Evolutionary conservation across 306 rosid species (phyloP).

Genomic region (Prunus mongolica): DNA sequence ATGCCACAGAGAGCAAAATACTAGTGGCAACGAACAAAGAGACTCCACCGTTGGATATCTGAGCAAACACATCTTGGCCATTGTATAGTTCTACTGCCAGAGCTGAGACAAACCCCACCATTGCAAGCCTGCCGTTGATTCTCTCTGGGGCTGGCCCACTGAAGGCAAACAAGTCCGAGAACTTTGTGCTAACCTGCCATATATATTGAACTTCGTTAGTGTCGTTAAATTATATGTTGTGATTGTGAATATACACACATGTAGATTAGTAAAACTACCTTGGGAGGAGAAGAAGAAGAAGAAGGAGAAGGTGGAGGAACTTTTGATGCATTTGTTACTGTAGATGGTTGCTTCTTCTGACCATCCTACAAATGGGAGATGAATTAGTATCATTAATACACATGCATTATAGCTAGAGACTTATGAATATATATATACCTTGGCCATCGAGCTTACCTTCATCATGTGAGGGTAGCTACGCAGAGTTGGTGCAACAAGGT

Average conservation of each 20-base stretch:
- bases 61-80: slow-evolving; percentile 60
- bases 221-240: too few relatives aligned
- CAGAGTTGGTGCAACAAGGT: slow-evolving; percentile 4
- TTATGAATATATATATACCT: slow-evolving; percentile 20
- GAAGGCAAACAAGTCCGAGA: slow-evolving; percentile 57
- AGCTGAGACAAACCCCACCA: slow-evolving; percentile 81
- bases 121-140: slow-evolving; percentile 84
- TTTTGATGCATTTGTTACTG: not conserved
- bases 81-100: slow-evolving; percentile 58
- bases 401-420: not conserved
- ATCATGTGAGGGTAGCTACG: slow-evolving; percentile 19
- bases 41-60: slow-evolving; percentile 61
- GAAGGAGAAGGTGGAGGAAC: not conserved
- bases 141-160: slow-evolving; percentile 91
- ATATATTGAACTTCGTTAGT: too few relatives aligned
- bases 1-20: slow-evolving; percentile 53
- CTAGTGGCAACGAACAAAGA: slow-evolving; percentile 64
- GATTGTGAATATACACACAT: too few relatives aligned
- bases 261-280: not conserved
- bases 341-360: slow-evolving; percentile 2
- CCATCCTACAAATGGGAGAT: not conserved
- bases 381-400: not conserved
- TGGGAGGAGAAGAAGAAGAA: not conserved
- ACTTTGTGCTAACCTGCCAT: slow-evolving; percentile 44
- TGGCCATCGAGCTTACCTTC: slow-evolving; percentile 34